Base-by-base conservation (phyloP, 768 basidiomycete species). In the Tulasnella sp. region DNA sequence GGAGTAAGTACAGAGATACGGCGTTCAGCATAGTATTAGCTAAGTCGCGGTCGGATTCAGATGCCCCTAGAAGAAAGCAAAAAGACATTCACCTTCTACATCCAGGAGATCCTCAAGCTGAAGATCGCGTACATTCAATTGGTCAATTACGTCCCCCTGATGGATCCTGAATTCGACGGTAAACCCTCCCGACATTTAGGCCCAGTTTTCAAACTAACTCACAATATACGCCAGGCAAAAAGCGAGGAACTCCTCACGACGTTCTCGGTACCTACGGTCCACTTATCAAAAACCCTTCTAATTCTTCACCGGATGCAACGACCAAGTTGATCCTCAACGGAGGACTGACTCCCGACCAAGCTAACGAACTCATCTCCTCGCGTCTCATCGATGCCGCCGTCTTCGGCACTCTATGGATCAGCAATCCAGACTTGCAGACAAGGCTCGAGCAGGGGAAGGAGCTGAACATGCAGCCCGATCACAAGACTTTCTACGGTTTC, bases 11-110 rank as follows among this genome's bases (percentile, higher is more conserved):
- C 83, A n/a, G 3, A 9, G 32, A 42, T 44, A 19, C 34, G 12
- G 26, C 47, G 9, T 5, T 5, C 19, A 22, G 26, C 6, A 32
- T 5, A 32, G 32, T 1, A 12, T 14, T 32, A 12, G 26, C 39
- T 67, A 22, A 37, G 7, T 35, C 5, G n/a, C 26, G 29, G 2
- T 29, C 36, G 37, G 37, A 83, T 81, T 62, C n/a, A 35, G 73
- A 84, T 84, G 83, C 81, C 83, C 1, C 77, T 85, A 8, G 75
- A 82, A 70, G 83, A 85, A 14, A 82, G 83, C 6, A 72, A 83
- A 40, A 81, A 81, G 22, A 83, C 83, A 0, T 84, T 73, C 77
- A 77, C 73, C 19, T 83, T 84, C 75, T 82, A 83, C 77, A 75
- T 84, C 69, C 74, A 77, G 16, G 81, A 83, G 72, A 80, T 81